Base-by-base conservation (phyloP, 306 rosid species). In the Sicyos edulis region DNA sequence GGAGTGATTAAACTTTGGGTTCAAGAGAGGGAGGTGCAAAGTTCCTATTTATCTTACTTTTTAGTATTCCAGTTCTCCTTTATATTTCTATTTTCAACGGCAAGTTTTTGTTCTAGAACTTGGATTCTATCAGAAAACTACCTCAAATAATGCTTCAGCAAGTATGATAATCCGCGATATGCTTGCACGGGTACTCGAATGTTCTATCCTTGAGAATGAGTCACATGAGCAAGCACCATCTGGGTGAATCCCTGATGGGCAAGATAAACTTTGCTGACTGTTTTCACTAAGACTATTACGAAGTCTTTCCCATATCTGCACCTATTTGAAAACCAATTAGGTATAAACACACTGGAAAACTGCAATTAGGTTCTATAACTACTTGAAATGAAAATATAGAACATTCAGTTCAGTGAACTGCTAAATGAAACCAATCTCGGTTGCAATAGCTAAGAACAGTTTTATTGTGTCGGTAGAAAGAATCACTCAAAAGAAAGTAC, bases 81-180 rank as follows among this genome's bases (percentile, higher is more conserved):
- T 26, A 26, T 26, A 26, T 26, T 26, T 26, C 29, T 26, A 26
- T 26, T 26, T 26, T 26, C 29, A 26, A 26, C 3, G 3, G 37
- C 37, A 32, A 1, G 37, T 4, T 32, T 32, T 32, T 32, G 37
- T 32, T 32, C 37, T 32, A 32, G 37, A 32, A 32, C 37, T 32
- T 32, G 37, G 4, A 32, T 32, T 5, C 37, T 32, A 32, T 32
- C 37, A 32, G 37, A 32, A 32, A 40, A 20, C 54, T 73, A 92
- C 98, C 97, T 93, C 98, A 72, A 90, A 93, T 61, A 93, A 82
- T 78, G 98, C 97, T 76, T 90, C 98, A 68, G 98, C 97, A 74
- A 93, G 91, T 96, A 93, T 88, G 80, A 91, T 91, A 62, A 93
- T 90, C 85, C 98, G 89, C 49, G 98, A 93, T 85, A 93, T 90